Evolutionary conservation across 2,329 filamentous ascomycete species (phyloP).

Genomic region (Talaromyces funiculosus): DNA sequence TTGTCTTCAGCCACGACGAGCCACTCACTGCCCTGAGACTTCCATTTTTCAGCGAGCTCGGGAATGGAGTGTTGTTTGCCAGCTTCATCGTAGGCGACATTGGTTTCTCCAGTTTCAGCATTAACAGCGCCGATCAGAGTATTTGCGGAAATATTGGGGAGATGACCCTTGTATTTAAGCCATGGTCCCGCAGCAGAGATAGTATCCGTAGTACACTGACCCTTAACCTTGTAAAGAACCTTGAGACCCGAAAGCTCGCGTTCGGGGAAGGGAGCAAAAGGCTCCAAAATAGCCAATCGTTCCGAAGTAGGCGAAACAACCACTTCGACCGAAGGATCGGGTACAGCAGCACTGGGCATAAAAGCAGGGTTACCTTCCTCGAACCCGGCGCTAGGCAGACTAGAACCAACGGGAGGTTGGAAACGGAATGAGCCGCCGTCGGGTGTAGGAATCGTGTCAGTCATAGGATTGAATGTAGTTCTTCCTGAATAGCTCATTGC

Average conservation of each 20-base stretch:
- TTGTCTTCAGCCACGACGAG: slow-evolving; percentile 96
- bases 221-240: slow-evolving; percentile 92
- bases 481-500: slow-evolving; percentile 89
- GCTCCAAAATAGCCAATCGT: slow-evolving; percentile 83
- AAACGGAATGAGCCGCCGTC: slow-evolving; percentile 81
- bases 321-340: slow-evolving; percentile 66
- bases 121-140: slow-evolving; percentile 94
- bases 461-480: slow-evolving; percentile 94
- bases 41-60: slow-evolving; percentile 80
- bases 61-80: slow-evolving; percentile 73
- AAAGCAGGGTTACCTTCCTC: slow-evolving; percentile 71
- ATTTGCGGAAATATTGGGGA: slow-evolving; percentile 96
- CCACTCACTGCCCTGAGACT: slow-evolving; percentile 69
- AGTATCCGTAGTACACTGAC: slow-evolving; percentile 98
- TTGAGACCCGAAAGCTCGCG: slow-evolving; percentile 69
- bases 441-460: slow-evolving; percentile 73
- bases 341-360: slow-evolving; percentile 63
- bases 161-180: slow-evolving; percentile 98
- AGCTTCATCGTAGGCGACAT: slow-evolving; percentile 81
- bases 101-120: slow-evolving; percentile 85
- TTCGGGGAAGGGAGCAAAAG: slow-evolving; percentile 76
- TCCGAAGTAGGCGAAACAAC: slow-evolving; percentile 81
- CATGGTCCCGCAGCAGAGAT: slow-evolving; percentile 95
- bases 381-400: slow-evolving; percentile 68
- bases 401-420: slow-evolving; percentile 60